These are phyloP conservation scores for Metschnikowia cubensis DNA, from an alignment of 805 yeast species.

Conservation along the genomic window DNA sequence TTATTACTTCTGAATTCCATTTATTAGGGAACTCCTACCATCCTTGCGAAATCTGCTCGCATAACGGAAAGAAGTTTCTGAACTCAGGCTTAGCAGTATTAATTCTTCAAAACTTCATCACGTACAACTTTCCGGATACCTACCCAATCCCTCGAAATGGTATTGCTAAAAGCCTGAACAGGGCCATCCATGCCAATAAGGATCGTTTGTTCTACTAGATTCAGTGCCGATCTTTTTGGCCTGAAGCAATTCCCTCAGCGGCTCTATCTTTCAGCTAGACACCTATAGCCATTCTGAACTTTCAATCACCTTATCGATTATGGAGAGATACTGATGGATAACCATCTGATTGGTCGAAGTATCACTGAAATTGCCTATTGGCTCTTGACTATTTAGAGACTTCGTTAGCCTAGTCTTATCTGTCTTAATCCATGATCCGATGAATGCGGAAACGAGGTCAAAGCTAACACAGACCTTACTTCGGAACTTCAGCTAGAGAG, in stretches of 20 bases:
- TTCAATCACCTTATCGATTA: background rate
- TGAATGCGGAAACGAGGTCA: too few species aligned
- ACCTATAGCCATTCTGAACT: background rate
- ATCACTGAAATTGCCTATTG: too few species aligned
- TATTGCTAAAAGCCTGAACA: background rate
- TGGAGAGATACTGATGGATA: background rate
- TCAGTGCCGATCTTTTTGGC: background rate
- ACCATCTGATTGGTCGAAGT: too few species aligned
- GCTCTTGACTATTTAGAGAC: too few species aligned
- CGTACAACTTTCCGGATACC: background rate
- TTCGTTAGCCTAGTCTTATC: too few species aligned
- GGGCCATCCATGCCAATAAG: background rate
- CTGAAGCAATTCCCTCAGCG: background rate
- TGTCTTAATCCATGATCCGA: too few species aligned
- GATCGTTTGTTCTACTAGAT: background rate
- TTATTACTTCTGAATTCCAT: background rate
- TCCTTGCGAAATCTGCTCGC: background rate
- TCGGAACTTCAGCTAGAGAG: too few species aligned
- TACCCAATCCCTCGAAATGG: background rate
- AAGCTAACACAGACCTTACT: too few species aligned
- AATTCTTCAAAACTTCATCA: background rate
- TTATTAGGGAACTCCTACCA: background rate
- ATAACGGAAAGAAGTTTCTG: background rate
- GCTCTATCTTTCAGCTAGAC: background rate
- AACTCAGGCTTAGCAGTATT: background rate